These are phyloP conservation scores for Talaromyces pinophilus DNA, from an alignment of 2,329 filamentous ascomycete species.

Conservation along the genomic window DNA sequence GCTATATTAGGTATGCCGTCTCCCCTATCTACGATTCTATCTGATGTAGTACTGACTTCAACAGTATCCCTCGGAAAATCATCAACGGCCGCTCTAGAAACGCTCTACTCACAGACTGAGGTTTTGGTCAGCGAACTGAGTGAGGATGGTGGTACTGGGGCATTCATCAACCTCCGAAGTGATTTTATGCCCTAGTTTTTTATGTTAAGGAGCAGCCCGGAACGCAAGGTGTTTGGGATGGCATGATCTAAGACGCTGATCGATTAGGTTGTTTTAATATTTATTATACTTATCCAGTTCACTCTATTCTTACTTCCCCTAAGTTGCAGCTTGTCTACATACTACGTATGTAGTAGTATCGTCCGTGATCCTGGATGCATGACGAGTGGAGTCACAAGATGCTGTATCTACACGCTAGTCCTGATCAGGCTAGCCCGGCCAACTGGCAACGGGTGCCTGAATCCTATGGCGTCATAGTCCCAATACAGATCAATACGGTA, in stretches of 20 bases:
- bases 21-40: neutral
- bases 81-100: constrained; percentile 80
- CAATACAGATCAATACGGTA: neutral
- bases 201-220: neutral
- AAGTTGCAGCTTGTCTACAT: too few relatives aligned
- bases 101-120: constrained; percentile 80
- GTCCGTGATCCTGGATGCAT: neutral
- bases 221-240: constrained; percentile 1
- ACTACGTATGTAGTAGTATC: too few relatives aligned
- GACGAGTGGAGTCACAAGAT: neutral
- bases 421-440: neutral
- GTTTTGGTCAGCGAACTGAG: constrained; percentile 81
- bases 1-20: constrained; percentile 71
- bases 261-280: constrained; percentile 4
- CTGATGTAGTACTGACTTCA: neutral
- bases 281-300: constrained; percentile 2
- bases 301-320: neutral
- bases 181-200: constrained; percentile 40
- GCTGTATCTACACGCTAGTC: neutral
- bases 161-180: constrained; percentile 72
- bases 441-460: constrained; percentile 19
- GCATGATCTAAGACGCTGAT: neutral
- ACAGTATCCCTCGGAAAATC: constrained; percentile 87
- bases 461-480: constrained; percentile 22
- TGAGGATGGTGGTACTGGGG: constrained; percentile 75